Conservation (phyloP, 2,329 filamentous ascomycete species). For the Pezicula radicicola region DNA sequence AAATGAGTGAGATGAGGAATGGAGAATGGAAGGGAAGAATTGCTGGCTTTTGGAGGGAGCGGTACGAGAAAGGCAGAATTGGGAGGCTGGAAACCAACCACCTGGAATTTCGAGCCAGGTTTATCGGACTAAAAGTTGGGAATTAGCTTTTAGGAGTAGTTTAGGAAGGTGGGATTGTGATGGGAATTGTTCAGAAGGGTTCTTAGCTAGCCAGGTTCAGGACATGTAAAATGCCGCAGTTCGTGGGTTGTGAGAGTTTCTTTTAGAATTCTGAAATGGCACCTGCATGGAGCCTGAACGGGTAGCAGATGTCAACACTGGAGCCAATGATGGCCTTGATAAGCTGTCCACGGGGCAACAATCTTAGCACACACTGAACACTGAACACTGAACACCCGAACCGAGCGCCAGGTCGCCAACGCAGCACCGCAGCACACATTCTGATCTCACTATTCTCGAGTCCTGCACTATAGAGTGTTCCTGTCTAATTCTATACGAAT, state of each 20-base stretch:
- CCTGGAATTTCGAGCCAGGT: background rate
- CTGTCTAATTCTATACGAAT: too few species aligned
- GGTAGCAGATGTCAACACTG: background rate
- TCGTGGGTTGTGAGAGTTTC: background rate
- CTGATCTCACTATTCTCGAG: too few species aligned
- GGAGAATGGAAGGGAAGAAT: constrained; percentile 1
- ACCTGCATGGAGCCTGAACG: background rate
- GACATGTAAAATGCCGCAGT: background rate
- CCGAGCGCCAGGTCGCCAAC: too few species aligned
- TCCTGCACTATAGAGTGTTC: too few species aligned
- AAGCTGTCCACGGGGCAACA: background rate
- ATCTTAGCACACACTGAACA: too few species aligned
- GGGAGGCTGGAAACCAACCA: background rate
- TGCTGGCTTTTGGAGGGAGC: background rate
- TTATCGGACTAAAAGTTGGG: background rate
- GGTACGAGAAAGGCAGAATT: background rate
- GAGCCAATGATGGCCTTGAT: background rate
- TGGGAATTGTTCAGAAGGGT: background rate
- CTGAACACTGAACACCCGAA: too few species aligned
- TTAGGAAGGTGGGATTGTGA: background rate
- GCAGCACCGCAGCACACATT: too few species aligned
- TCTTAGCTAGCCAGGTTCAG: background rate
- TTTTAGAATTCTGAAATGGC: background rate
- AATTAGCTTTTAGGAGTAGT: background rate
- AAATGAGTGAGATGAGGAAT: constrained; percentile 10